A percentile compares a stretch with the other conserved stretches of the same genome.
These are phyloP conservation scores for Hibiscus syriacus DNA, from an alignment of 345 rosid species.

Conservation along the genomic window DNA sequence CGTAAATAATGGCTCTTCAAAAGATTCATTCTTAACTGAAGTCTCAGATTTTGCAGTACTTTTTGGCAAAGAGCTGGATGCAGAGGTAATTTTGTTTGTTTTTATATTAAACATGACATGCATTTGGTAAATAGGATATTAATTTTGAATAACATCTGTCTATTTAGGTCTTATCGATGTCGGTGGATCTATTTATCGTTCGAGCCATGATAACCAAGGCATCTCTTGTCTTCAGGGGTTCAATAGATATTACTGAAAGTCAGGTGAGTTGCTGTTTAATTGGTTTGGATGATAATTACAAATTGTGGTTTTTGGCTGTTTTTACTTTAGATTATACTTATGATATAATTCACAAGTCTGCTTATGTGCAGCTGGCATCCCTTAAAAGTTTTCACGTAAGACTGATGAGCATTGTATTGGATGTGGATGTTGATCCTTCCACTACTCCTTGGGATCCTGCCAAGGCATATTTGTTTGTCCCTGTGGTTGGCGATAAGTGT, in stretches of 20 bases:
- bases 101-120: not conserved
- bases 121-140: not conserved
- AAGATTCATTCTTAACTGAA: constrained; percentile 81
- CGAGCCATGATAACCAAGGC: constrained; percentile 97
- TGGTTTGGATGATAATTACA: constrained; percentile 1
- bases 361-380: constrained; percentile 74
- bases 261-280: constrained; percentile 46
- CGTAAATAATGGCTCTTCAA: constrained; percentile 55
- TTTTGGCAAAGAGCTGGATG: constrained; percentile 99
- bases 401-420: constrained; percentile 96
- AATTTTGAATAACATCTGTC: constrained; percentile 7
- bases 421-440: constrained; percentile 98
- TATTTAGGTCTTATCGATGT: constrained; percentile 97
- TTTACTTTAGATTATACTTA: not conserved
- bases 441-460: constrained; percentile 99
- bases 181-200: constrained; percentile 98
- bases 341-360: constrained; percentile 5
- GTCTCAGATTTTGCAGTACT: constrained; percentile 86
- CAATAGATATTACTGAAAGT: constrained; percentile 56
- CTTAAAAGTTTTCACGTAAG: constrained; percentile 89
- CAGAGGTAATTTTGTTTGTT: constrained; percentile 60
- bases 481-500: constrained; percentile 63
- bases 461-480: constrained; percentile 95
- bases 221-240: constrained; percentile 82
- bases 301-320: not conserved